Percentiles rank a stretch among this genome's conserved stretches.
Conservation (phyloP, 2,329 filamentous ascomycete species). For the Talaromyces albobiverticillius region DNA sequence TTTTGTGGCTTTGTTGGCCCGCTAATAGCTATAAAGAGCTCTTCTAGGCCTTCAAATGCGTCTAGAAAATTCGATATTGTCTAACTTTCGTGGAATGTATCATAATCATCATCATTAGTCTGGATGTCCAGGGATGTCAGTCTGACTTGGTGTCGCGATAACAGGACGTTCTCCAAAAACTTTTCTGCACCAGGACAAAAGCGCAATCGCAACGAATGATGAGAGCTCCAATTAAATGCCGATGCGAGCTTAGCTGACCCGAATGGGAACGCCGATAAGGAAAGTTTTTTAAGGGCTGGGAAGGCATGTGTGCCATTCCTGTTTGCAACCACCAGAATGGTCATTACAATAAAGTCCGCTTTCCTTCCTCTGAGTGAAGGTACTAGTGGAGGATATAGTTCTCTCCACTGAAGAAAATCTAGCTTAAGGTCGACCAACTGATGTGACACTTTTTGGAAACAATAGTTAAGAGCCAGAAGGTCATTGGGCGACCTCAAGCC, state of each 20-base stretch:
- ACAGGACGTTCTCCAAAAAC: background rate
- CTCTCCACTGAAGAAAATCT: conserved; percentile 2
- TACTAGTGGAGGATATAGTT: too few species aligned
- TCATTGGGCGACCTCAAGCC: background rate
- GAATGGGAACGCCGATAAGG: background rate
- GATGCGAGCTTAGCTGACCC: background rate
- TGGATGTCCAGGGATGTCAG: conserved; percentile 5
- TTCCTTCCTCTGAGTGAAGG: too few species aligned
- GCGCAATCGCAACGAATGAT: conserved; percentile 4
- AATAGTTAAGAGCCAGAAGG: background rate
- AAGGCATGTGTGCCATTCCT: background rate
- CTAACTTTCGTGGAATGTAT: background rate
- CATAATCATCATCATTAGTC: background rate
- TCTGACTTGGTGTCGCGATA: background rate
- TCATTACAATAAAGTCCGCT: background rate
- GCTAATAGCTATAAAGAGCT: conserved; percentile 1
- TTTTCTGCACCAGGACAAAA: background rate
- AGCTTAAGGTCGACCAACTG: background rate
- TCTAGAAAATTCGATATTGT: background rate
- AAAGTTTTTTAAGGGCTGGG: background rate
- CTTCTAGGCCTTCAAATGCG: conserved; percentile 8
- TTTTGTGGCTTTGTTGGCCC: background rate
- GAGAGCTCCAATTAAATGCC: background rate
- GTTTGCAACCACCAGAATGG: background rate
- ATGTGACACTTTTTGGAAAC: background rate